Base-by-base conservation (phyloP, 345 rosid species). In the Lepidium aucheri region DNA sequence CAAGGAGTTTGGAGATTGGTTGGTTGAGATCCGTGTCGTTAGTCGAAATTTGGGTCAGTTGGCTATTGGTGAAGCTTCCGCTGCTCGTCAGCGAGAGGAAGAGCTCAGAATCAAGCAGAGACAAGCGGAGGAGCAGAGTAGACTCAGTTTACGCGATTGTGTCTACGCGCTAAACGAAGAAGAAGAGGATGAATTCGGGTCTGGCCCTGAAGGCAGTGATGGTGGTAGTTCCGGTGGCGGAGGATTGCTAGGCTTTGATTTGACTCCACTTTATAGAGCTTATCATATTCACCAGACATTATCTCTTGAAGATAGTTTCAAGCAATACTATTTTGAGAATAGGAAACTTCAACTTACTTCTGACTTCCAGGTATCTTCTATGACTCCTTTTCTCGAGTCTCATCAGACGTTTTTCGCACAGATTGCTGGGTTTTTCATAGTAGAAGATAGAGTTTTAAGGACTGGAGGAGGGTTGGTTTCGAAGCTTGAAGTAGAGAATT, bases 391-490 rank as follows among this genome's bases (percentile, higher is more conserved):
- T 65, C 90, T 93, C 15, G 98, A 93, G 69, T 93, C 98, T 46
- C 98, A 93, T 76, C 98, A 93, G 74, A 90, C 96, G 7, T 93
- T 93, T 77, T 88, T 93, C 46, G 94, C 98, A 0, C 98, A 93
- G 64, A 93, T 93, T 69, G 98, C 97, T 8, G 98, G 98, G 0
- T 93, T 93, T 73, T 93, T 93, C 68, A 80, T 93, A 1, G 97
- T 93, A 8, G 98, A 93, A 64, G 97, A 90, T 88, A 78, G 86
- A 40, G 80, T 86, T 74, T 78, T 93, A 62, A 90, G 97, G 65
- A 93, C 98, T 2, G 95, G 97, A 7, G 98, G 96, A 13, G 82
- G 86, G 13, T 80, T 93, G 84, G 85, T 93, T 61, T 86, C 91
- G 17, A 88, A 86, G 76, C 66, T 83, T 63, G 96, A 90, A 42